Base-by-base conservation (phyloP, 805 yeast species). In the Wickerhamiella allomyrinae region DNA sequence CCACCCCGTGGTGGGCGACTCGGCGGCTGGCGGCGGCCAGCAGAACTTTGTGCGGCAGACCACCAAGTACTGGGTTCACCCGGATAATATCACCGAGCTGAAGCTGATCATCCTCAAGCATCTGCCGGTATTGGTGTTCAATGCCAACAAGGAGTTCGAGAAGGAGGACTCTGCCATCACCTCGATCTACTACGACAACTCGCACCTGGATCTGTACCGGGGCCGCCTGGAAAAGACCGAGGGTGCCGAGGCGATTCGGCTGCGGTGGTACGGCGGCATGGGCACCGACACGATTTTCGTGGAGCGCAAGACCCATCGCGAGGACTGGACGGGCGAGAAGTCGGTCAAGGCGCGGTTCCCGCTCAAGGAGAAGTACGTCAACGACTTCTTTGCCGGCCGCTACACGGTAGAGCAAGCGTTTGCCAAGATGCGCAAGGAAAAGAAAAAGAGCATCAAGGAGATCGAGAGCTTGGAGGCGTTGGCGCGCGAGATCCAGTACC, bases 261-360 rank as follows among this genome's bases (percentile, higher is more conserved):
- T 91, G 58, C 79, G 98, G 68, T 91, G 99, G 99, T 91, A 91
- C 60, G 98, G 99, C 58, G 95, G 95, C 43, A 91, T 91, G 98
- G 70, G 73, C 42, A 72, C 87, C 2, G 95, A 89, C 52, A 83
- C 82, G 34, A 83, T 89, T 43, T 91, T 91, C 49, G 94, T 89
- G 38, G 99, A 91, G 65, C 76, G 98, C 62, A 91, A 91, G 62
- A 91, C 99, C 5, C 98, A 91, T 59, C 75, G 98, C 62, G 98
- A 91, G 63, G 99, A 91, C 67, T 89, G 98, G 98, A 91, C 99
- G 2, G 99, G 99, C 53, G 98, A 91, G 62, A 89, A 89, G 64
- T 84, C 95, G n/a, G 98, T 91, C 50, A 91, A 91, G 65, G 97
- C 97, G 5, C 74, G 98, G 60, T 91, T 91, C 63, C 78, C 89